Base-by-base conservation (phyloP, 2,329 filamentous ascomycete species). In the Ophiocordyceps australis region DNA sequence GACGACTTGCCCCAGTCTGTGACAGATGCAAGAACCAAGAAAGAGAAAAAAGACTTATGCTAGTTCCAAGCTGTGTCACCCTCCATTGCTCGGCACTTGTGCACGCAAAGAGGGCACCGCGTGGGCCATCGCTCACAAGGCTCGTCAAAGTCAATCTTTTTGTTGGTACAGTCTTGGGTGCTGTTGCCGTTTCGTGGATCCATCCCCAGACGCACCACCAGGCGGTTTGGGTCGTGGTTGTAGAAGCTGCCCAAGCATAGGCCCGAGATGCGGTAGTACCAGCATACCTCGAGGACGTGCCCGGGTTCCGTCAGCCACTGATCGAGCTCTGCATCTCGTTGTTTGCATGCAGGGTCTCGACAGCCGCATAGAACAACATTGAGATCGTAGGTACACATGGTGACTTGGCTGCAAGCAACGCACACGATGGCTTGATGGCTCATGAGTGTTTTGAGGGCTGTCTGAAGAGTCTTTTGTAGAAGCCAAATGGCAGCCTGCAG, bases 121-220 rank as follows among this genome's bases (percentile, higher is more conserved):
- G n/a, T n/a, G n/a, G n/a, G n/a, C n/a, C n/a, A n/a, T 11, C 26
- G 15, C 22, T 27, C 26, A n/a, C 20, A 21, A 7, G 22, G 9
- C 7, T 19, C 20, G 11, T 27, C 26, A 11, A 27, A 11, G 15
- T 16, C 12, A 13, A 27, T 27, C 2, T 7, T n/a, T 20, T 28
- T 28, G 20, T 30, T 14, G n/a, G 12, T 25, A 20, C 32, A 34
- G 19, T 34, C 30, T 17, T 23, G 24, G 12, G 5, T 32, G 19
- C 23, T 30, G 32, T 34, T 34, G 17, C 14, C 17, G 20, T 32
- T 29, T 12, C 20, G 8, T 4, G 28, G 20, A 9, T 22, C 17
- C 30, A 34, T 30, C 12, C 32, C 30, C 7, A 23, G 23, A 10
- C 12, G 14, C 13, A 30, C 25, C 10, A 32, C 18, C 4, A 30